phyloP scores from a whole-genome alignment of 768 basidiomycete species.

The Hortiboletus campestris region DNA sequence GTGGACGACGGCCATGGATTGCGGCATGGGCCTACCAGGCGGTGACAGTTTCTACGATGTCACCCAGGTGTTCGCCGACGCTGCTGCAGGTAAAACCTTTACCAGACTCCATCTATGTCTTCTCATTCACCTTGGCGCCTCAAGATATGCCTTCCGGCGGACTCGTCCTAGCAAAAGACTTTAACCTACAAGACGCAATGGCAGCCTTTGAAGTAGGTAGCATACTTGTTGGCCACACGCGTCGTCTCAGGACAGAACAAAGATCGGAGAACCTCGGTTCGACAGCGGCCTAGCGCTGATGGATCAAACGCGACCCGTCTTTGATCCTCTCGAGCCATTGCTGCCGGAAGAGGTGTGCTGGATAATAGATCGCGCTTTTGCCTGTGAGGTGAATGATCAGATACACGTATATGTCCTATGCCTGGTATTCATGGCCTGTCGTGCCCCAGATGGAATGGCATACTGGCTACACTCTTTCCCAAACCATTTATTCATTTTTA shows the following conservation, averaged over 20 bases:
- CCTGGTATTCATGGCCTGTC: slow-evolving; percentile 15
- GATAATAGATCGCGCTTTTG: slow-evolving; percentile 76
- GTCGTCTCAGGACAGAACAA: slow-evolving; percentile 32
- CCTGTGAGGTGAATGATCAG: slow-evolving; percentile 65
- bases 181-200: slow-evolving; percentile 88
- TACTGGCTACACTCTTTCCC: slow-evolving; percentile 76
- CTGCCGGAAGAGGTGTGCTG: slow-evolving; percentile 83
- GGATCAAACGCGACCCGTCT: slow-evolving; percentile 45
- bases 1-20: slow-evolving; percentile 19
- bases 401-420: slow-evolving; percentile 6
- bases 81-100: slow-evolving; percentile 51
- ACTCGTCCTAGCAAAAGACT: slow-evolving; percentile 64
- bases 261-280: slow-evolving; percentile 90
- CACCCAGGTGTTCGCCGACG: slow-evolving; percentile 56
- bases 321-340: slow-evolving; percentile 62
- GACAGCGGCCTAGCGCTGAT: slow-evolving; percentile 69
- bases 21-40: slow-evolving; percentile 43
- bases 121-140: slow-evolving; percentile 18
- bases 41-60: slow-evolving; percentile 64
- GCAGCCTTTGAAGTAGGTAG: slow-evolving; percentile 77
- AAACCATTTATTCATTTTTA: slow-evolving; percentile 79
- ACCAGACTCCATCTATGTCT: background rate
- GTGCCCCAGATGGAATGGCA: slow-evolving; percentile 80
- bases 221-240: slow-evolving; percentile 1
- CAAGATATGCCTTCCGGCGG: slow-evolving; percentile 63